Conservation (phyloP, 2,329 filamentous ascomycete species). For the Trichoderma hamatum region DNA sequence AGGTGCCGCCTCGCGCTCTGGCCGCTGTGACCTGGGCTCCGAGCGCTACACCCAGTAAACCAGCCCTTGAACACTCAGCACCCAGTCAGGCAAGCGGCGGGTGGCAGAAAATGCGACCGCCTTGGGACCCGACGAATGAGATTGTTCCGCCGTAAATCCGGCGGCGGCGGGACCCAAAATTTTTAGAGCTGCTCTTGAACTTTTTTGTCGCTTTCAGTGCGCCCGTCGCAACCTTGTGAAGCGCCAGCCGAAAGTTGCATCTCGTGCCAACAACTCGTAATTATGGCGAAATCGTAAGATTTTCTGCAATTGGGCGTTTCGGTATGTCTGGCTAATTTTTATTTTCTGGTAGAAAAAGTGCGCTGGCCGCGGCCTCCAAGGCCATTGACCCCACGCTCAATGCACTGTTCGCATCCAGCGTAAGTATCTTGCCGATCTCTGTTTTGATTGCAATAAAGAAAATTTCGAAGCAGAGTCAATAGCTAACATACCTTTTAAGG, state of each 20-base stretch:
- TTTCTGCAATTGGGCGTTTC: constrained; percentile 7
- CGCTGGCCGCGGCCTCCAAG: constrained; percentile 52
- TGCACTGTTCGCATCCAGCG: constrained; percentile 72
- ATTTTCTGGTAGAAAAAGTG: constrained; percentile 40
- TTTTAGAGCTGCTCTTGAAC: constrained; percentile 26
- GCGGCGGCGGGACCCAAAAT: constrained; percentile 27
- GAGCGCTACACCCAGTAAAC: too few species aligned
- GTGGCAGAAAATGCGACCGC: constrained; percentile 44
- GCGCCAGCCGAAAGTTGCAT: constrained; percentile 10
- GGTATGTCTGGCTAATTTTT: constrained; percentile 28
- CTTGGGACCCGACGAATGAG: constrained; percentile 36
- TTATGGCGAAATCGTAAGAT: constrained; percentile 35
- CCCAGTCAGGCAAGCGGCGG: too few species aligned
- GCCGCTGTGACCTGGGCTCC: constrained; percentile 23
- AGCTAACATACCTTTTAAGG: constrained; percentile 40
- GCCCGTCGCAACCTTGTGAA: constrained; percentile 24
- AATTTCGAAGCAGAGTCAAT: background rate
- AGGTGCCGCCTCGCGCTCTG: constrained; percentile 28
- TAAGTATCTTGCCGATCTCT: constrained; percentile 49
- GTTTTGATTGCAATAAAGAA: background rate
- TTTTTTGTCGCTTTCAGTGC: constrained; percentile 25
- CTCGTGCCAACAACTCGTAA: background rate
- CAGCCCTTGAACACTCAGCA: too few species aligned
- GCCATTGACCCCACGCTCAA: constrained; percentile 69
- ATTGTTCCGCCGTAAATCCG: constrained; percentile 36